These are phyloP conservation scores for Babesia ovis DNA, from an alignment of 169 alveolate genomes.

Conservation along the genomic window DNA sequence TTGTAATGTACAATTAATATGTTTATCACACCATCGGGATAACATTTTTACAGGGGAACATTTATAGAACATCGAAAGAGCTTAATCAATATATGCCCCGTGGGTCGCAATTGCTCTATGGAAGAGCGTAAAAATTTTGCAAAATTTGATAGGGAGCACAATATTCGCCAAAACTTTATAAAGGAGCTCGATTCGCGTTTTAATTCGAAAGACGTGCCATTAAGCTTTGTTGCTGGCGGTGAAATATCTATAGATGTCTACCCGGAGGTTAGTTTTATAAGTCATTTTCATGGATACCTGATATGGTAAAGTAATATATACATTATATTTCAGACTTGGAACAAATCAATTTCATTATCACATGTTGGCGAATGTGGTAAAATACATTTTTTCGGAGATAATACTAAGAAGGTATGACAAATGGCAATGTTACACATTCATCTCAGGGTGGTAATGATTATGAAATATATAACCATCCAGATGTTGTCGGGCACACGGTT, in stretches of 20 bases:
- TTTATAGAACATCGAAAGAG: conserved; percentile 94
- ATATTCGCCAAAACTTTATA: conserved; percentile 37
- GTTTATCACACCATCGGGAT: too few relatives aligned
- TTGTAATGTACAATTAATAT: too few relatives aligned
- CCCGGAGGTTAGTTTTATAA: conserved; percentile 82
- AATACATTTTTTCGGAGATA: conserved; percentile 60
- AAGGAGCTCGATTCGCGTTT: conserved; percentile 24
- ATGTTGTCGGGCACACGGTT: conserved; percentile 92
- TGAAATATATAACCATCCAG: conserved; percentile 86
- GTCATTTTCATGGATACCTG: background rate
- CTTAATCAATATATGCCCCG: conserved; percentile 94
- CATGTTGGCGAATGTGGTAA: conserved; percentile 1
- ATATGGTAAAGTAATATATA: background rate
- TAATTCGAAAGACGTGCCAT: conserved; percentile 46
- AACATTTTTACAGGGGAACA: conserved; percentile 86
- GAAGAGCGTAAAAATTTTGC: conserved; percentile 91
- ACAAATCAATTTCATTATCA: conserved; percentile 80
- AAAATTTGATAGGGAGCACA: conserved; percentile 76
- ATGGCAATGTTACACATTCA: background rate
- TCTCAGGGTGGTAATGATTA: conserved; percentile 94
- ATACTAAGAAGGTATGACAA: conserved; percentile 16
- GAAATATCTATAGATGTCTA: conserved; percentile 94
- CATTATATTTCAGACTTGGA: conserved; percentile 82
- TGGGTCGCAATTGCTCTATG: conserved; percentile 94
- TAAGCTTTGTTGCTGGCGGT: conserved; percentile 94